These are phyloP conservation scores for Dunaliella sp. DNA, from an alignment of 139 green algal species.

Conservation along the genomic window DNA sequence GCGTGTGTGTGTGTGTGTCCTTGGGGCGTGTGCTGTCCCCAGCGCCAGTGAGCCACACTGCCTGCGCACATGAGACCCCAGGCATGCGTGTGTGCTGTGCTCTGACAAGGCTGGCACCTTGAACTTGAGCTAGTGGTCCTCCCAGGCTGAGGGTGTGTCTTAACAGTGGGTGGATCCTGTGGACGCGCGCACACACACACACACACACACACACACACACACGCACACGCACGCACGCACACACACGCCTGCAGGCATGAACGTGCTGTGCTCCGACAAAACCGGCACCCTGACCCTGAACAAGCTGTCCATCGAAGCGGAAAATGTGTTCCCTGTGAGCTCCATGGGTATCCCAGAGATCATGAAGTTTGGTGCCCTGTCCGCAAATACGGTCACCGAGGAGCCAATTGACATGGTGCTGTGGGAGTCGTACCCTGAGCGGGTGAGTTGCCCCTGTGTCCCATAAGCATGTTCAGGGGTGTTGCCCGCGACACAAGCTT, in stretches of 20 bases:
- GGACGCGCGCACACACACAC: too few relatives aligned
- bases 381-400: constrained; percentile 68
- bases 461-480: neutral
- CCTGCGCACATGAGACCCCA: too few relatives aligned
- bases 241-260: constrained; percentile 73
- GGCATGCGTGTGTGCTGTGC: constrained; percentile 90
- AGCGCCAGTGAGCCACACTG: too few relatives aligned
- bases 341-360: constrained; percentile 36
- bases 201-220: too few relatives aligned
- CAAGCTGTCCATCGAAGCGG: constrained; percentile 56
- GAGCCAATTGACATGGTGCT: constrained; percentile 84
- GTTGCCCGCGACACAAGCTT: too few relatives aligned
- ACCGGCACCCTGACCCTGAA: constrained; percentile 88
- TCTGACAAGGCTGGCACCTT: constrained; percentile 89
- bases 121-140: constrained; percentile 75
- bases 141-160: constrained; percentile 26
- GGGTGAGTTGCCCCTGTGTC: constrained; percentile 7
- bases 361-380: constrained; percentile 66
- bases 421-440: constrained; percentile 58
- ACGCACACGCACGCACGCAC: too few relatives aligned
- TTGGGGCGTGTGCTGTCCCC: too few relatives aligned
- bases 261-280: constrained; percentile 92
- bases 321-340: constrained; percentile 18
- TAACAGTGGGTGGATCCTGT: too few relatives aligned
- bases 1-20: too few relatives aligned